Base-by-base conservation (phyloP, 257 asterid species). In the Leptodermis oblonga region DNA sequence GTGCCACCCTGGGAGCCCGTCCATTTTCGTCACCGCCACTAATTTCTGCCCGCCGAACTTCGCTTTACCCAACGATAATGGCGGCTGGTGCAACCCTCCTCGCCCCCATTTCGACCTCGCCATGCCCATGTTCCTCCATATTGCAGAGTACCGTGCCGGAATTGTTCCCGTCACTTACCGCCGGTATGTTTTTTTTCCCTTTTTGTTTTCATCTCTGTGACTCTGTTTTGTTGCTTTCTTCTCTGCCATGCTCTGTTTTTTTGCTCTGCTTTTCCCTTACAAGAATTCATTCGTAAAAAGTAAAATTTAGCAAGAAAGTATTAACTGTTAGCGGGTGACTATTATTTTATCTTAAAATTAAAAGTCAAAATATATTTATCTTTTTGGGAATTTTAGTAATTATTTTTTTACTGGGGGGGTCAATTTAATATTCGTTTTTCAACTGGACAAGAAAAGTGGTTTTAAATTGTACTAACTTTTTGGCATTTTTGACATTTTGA, bases 61-160 rank as follows among this genome's bases (percentile, higher is more conserved):
- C 10, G 97, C 96, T 61, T 77, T 81, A 51, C 88, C 96, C 0
- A 91, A 73, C 59, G 93, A 91, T 73, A 86, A 91, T 58, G 97
- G 97, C 43, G 97, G 97, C 0, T 91, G 96, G 97, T 91, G 97
- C 81, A 88, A 91, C 81, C 97, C 96, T 1, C 97, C 97, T 9
- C 78, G 97, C 1, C 23, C 93, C 5, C 97, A 92, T 62, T 92
- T 92, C 73, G 97, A 92, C 77, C 96, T 92, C 28, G 96, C 97
- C 69, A 89, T 89, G 97, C 97, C 97, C 4, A 92, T 92, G 97
- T 91, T 91, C 78, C 92, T 89, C 46, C 88, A 79, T 76, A 84
- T 91, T 72, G 97, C 97, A 2, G 85, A 87, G 80, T 92, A 91
- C 75, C 86, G 87, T 17, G 97, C 96, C 82, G 97, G 97, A 54